A percentile compares a stretch with the other conserved stretches of the same genome.
Conservation (phyloP, 2,329 filamentous ascomycete species). For the Parascedosporium putredinis region DNA sequence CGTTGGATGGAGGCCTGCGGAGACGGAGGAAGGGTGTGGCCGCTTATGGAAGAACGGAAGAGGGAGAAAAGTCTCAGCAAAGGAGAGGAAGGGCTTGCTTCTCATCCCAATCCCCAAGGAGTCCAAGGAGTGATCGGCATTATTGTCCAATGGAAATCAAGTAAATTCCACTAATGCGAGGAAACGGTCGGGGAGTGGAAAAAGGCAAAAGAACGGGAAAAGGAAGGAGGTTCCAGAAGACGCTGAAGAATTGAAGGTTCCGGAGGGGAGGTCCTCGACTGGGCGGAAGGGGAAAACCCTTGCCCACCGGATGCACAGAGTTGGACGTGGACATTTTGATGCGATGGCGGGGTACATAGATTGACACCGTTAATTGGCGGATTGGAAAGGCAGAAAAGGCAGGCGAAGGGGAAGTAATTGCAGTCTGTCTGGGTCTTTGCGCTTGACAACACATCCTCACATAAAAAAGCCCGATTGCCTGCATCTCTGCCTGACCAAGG, state of each 20-base stretch:
- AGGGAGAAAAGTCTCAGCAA: not conserved
- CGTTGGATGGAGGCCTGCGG: not conserved
- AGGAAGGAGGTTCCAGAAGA: slow-evolving; percentile 1
- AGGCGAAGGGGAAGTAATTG: not conserved
- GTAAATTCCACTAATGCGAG: not conserved
- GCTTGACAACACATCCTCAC: slow-evolving; percentile 10
- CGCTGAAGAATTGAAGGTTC: not conserved
- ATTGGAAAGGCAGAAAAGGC: not conserved
- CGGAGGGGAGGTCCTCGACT: not conserved
- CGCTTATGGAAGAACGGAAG: not conserved
- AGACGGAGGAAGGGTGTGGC: not conserved
- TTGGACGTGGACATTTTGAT: not conserved
- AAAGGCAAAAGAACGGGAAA: too few relatives aligned
- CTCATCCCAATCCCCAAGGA: too few relatives aligned
- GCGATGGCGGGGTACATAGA: not conserved
- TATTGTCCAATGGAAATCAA: slow-evolving; percentile 5
- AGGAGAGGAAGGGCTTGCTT: not conserved
- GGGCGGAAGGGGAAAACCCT: not conserved
- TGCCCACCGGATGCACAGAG: not conserved
- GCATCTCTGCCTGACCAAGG: slow-evolving; percentile 9
- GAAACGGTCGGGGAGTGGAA: not conserved
- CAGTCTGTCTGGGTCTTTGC: not conserved
- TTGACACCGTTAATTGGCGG: slow-evolving; percentile 2
- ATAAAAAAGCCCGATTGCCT: slow-evolving; percentile 10
- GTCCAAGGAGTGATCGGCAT: not conserved